Base-by-base conservation (phyloP, 352 stramenopile species). In the Phytophthora litchii region DNA sequence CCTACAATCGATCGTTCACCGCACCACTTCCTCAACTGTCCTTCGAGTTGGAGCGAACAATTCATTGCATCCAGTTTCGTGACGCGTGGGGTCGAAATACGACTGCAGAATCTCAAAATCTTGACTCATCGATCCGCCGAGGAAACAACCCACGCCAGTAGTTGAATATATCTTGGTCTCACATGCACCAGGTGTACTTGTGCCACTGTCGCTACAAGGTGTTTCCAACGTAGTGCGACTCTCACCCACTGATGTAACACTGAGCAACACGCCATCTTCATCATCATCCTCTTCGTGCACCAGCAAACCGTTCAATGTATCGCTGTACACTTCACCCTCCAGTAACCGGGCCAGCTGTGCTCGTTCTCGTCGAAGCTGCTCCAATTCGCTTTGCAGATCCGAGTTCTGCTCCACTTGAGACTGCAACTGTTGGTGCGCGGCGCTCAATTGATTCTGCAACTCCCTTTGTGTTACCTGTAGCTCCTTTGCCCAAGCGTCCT, bases 401-500 rank as follows among this genome's bases (percentile, higher is more conserved):
- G 82, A 79, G 60, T 95, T 95, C n/a, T 83, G 57, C 37, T 88
- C 83, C 3, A 80, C 51, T 72, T 94, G 83, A 19, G 49, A 76
- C 49, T 89, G 78, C 23, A 95, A 69, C 36, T 89, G 74, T 37
- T 91, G 71, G 46, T 89, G 79, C 4, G 82, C 80, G 20, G 73
- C 64, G 13, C 70, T 83, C 11, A 95, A 57, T 41, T 95, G 59
- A 23, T 84, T 67, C 51, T 95, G 78, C 3, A 95, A 57, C 27
- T 91, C 81, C n/a, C 80, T 73, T 59, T 95, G 83, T 1, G 79
- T 90, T 10, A 91, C 69, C 54, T 92, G 83, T 14, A 95, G 55
- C 37, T 93, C 81, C 57, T 93, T 92, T 4, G 82, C 79, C 83
- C 86, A 95, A 4, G 86, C 82, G 54, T 92, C 83, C 86, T 94